Base-by-base conservation (phyloP, 1,139 yeast species). In the Taphrina confusa region DNA sequence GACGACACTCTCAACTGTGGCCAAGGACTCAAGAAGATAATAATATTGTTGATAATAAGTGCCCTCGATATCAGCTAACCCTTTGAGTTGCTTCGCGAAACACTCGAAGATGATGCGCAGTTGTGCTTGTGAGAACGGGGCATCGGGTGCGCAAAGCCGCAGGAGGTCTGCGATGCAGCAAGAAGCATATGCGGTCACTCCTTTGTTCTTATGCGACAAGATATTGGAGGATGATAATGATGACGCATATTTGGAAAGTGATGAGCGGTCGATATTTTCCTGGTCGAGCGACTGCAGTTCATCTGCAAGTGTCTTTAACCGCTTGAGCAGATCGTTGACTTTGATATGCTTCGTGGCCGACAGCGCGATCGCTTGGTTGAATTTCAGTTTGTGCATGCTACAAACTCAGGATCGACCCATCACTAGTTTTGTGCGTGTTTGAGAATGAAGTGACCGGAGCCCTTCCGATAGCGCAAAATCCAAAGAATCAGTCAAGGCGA, bases 131-230 rank as follows among this genome's bases (percentile, higher is more conserved):
- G 87, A 82, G 71, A 80, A 90, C 4, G 97, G 97, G 3, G 97
- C 96, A 71, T 90, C 88, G 0, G 97, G 97, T 0, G 96, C 97
- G 69, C 79, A 85, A 9, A 90, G 73, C 63, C 96, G 78, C 45
- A 91, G 73, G 12, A 91, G 76, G 70, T 90, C 96, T 2, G 91
- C 79, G 9, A 90, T 67, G 64, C 94, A 83, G 68, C 95, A 85
- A 16, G 94, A 84, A 1, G 80, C 80, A 63, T 78, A 82, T 0
- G 91, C 83, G 66, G 84, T 86, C 2, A 90, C 83, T 2, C 95
- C 95, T 2, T 72, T 66, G 68, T 88, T 89, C 57, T 81, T 75
- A 68, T 85, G 85, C 40, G 74, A 76, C 8, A 87, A 65, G 20
- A 88, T 73, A 66, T 84, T 85, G 62, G 78, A 78, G 66, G 81